Conservation (phyloP, 2,329 filamentous ascomycete species). For the Fusarium falciforme region DNA sequence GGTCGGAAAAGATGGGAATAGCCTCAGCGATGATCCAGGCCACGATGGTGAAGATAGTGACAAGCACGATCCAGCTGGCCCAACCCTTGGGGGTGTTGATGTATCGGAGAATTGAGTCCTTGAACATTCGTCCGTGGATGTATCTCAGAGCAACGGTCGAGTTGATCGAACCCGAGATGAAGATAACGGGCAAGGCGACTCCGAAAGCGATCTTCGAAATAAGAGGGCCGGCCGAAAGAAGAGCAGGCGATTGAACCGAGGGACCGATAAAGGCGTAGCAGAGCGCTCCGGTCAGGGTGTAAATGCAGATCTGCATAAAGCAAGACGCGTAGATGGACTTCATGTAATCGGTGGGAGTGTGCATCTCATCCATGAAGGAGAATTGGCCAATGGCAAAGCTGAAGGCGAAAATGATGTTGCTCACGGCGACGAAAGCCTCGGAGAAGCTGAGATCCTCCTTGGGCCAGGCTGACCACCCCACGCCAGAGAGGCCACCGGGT, state of each 20-base stretch:
- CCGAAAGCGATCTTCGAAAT: slow-evolving; percentile 78
- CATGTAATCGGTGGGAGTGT: slow-evolving; percentile 42
- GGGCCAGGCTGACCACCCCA: slow-evolving; percentile 59
- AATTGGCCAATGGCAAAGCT: slow-evolving; percentile 38
- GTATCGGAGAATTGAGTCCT: slow-evolving; percentile 31
- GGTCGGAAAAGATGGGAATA: slow-evolving; percentile 34
- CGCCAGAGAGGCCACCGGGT: slow-evolving; percentile 46
- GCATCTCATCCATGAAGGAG: slow-evolving; percentile 41
- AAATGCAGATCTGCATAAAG: slow-evolving; percentile 70
- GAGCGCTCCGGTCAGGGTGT: slow-evolving; percentile 73
- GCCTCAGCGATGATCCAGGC: slow-evolving; percentile 36
- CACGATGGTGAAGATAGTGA: slow-evolving; percentile 29
- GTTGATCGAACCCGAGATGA: slow-evolving; percentile 40
- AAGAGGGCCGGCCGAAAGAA: slow-evolving; percentile 70
- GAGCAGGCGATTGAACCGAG: slow-evolving; percentile 72
- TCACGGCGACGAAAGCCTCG: slow-evolving; percentile 69
- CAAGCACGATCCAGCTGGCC: slow-evolving; percentile 32
- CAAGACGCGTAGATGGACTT: slow-evolving; percentile 73
- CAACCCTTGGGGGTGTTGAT: slow-evolving; percentile 33
- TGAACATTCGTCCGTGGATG: slow-evolving; percentile 36
- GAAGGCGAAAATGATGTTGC: slow-evolving; percentile 63
- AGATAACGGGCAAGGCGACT: slow-evolving; percentile 69
- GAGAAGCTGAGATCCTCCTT: slow-evolving; percentile 59
- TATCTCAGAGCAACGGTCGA: slow-evolving; percentile 35
- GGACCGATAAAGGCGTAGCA: slow-evolving; percentile 77